These are phyloP conservation scores for Epichloe baconii DNA, from an alignment of 2,329 filamentous ascomycete genomes.

Conservation along the genomic window DNA sequence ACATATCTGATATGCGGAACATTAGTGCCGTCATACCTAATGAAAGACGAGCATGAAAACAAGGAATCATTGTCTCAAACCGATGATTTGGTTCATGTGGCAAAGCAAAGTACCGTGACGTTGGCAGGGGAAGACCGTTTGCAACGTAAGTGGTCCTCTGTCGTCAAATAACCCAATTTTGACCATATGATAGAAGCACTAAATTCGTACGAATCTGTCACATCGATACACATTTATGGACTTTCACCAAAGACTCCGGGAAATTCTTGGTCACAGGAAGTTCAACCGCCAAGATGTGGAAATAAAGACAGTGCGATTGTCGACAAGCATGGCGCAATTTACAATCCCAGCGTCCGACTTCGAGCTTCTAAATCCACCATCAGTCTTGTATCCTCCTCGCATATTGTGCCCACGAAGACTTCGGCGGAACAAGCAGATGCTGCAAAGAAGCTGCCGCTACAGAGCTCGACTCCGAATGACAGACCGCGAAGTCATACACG, in stretches of 20 bases:
- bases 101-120: constrained; percentile 34
- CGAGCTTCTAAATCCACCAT: constrained; percentile 4
- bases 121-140: constrained; percentile 63
- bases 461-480: constrained; percentile 12
- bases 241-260: constrained; percentile 21
- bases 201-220: constrained; percentile 56
- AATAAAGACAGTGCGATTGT: not conserved
- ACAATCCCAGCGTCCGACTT: constrained; percentile 1
- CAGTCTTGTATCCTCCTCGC: not conserved
- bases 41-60: constrained; percentile 44
- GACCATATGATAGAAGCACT: constrained; percentile 42
- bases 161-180: not conserved
- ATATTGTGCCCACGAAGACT: not conserved
- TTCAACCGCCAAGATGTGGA: not conserved
- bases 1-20: constrained; percentile 80
- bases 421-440: constrained; percentile 7
- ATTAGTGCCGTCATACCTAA: not conserved
- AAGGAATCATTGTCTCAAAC: constrained; percentile 37
- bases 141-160: constrained; percentile 35
- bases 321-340: constrained; percentile 2
- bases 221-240: constrained; percentile 79
- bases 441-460: constrained; percentile 18
- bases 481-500: constrained; percentile 7
- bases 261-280: constrained; percentile 1
- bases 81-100: not conserved